Percentiles rank a stretch among this genome's conserved stretches.
Conservation (phyloP, 2,329 filamentous ascomycete species). For the Tolypocladium ovalisporum region DNA sequence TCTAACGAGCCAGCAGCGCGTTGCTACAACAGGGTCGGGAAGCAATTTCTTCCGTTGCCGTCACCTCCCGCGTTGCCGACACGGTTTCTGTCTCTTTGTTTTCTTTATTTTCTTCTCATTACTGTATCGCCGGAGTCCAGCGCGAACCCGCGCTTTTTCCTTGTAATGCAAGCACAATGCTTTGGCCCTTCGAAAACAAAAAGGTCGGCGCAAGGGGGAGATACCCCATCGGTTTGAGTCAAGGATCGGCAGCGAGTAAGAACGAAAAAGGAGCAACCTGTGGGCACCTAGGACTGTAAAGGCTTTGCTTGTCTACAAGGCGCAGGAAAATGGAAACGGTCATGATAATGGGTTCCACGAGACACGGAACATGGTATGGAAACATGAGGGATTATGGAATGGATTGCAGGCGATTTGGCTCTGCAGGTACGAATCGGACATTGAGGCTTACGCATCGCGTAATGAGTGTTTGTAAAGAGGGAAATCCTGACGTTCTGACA, state of each 20-base stretch:
- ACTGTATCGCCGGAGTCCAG: not conserved
- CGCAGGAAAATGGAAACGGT: not conserved
- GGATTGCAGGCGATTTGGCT: not conserved
- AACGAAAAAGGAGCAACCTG: not conserved
- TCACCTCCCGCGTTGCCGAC: not conserved
- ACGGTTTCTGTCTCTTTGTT: not conserved
- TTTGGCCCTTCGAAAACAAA: not conserved
- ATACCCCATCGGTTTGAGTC: not conserved
- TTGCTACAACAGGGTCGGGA: not conserved
- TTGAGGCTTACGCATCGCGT: not conserved
- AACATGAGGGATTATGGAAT: no score
- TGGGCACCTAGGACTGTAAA: not conserved
- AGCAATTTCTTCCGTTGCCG: not conserved
- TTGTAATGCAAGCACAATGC: not conserved
- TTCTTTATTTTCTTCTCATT: not conserved
- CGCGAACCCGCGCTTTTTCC: not conserved
- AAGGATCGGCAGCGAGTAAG: not conserved
- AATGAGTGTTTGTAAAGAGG: not conserved
- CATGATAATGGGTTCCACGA: not conserved
- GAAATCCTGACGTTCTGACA: not conserved
- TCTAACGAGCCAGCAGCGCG: conserved; percentile 6
- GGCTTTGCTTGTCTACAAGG: not conserved
- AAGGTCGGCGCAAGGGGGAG: not conserved
- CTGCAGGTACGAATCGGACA: not conserved
- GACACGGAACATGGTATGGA: not conserved